phyloP scores from a whole-genome alignment of 805 yeast genomes.

The Kazachstania martiniae region DNA sequence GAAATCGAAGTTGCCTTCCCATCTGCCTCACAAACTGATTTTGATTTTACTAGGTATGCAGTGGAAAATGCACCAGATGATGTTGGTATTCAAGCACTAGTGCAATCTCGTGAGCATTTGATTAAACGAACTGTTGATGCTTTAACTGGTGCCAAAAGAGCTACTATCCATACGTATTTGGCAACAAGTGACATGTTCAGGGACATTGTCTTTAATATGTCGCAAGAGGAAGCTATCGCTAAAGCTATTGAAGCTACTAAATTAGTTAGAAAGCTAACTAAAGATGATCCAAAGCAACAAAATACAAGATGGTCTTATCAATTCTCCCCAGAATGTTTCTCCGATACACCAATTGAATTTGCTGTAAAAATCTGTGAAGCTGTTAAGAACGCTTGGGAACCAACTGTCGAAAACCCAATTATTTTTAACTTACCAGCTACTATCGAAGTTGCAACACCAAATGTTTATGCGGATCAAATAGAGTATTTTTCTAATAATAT shows the following conservation, averaged over 20 bases:
- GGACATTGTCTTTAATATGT: slow-evolving; percentile 52
- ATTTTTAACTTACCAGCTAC: slow-evolving; percentile 80
- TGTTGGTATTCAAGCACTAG: slow-evolving; percentile 64
- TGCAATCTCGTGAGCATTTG: slow-evolving; percentile 68
- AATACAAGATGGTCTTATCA: slow-evolving; percentile 64
- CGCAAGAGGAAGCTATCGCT: slow-evolving; percentile 45
- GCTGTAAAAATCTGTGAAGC: slow-evolving; percentile 61
- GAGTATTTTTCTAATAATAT: slow-evolving; percentile 59
- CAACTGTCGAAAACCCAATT: slow-evolving; percentile 52
- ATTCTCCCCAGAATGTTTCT: slow-evolving; percentile 73
- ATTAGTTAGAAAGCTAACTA: slow-evolving; percentile 55
- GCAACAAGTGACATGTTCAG: slow-evolving; percentile 71
- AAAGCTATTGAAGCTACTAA: slow-evolving; percentile 54
- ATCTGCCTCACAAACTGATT: slow-evolving; percentile 68
- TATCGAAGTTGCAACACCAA: slow-evolving; percentile 73
- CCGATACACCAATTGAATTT: slow-evolving; percentile 57
- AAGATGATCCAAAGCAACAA: slow-evolving; percentile 45
- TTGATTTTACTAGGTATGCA: slow-evolving; percentile 69
- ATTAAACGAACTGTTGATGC: slow-evolving; percentile 64
- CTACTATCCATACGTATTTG: slow-evolving; percentile 64
- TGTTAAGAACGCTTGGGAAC: slow-evolving; percentile 66
- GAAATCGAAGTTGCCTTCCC: slow-evolving; percentile 82
- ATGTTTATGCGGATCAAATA: slow-evolving; percentile 75
- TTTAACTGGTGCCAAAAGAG: slow-evolving; percentile 61
- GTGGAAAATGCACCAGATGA: slow-evolving; percentile 66